A percentile compares a stretch with the other conserved stretches of the same genome.
Conservation (phyloP, 169 alveolate species). For the Plasmodium adleri region DNA sequence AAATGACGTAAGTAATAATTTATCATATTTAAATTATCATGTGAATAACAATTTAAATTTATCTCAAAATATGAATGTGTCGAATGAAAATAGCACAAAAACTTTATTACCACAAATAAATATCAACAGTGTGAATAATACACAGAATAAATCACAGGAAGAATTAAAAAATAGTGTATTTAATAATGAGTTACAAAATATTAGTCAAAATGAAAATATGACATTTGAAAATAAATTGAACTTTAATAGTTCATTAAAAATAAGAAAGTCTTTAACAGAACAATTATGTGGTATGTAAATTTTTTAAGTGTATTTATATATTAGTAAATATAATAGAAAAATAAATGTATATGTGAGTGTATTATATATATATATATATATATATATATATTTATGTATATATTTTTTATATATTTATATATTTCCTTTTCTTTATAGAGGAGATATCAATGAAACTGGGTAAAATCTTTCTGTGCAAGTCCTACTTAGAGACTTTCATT, state of each 20-base stretch:
- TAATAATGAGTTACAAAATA: slow-evolving; percentile 31
- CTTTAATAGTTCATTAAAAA: slow-evolving; percentile 63
- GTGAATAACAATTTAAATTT: too few relatives aligned
- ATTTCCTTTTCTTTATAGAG: slow-evolving; percentile 20
- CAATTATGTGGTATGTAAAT: slow-evolving; percentile 70
- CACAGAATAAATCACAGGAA: slow-evolving; percentile 13
- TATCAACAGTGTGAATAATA: neutral
- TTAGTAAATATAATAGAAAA: neutral
- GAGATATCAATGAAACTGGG: slow-evolving; percentile 77
- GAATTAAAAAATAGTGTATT: slow-evolving; percentile 20
- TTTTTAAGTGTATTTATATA: neutral
- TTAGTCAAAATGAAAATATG: slow-evolving; percentile 40
- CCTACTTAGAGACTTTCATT: slow-evolving; percentile 75
- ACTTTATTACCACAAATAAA: neutral
- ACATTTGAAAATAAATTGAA: slow-evolving; percentile 63
- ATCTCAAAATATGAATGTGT: too few relatives aligned
- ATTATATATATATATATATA: neutral
- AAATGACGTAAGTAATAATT: too few relatives aligned
- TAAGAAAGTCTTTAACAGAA: slow-evolving; percentile 70
- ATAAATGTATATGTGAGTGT: neutral
- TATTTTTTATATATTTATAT: neutral
- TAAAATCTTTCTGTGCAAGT: slow-evolving; percentile 57
- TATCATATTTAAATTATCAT: too few relatives aligned
- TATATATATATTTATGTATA: neutral
- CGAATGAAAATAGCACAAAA: too few relatives aligned